Conservation (phyloP, 2,329 filamentous ascomycete species). For the Cryphonectria carpinicola region DNA sequence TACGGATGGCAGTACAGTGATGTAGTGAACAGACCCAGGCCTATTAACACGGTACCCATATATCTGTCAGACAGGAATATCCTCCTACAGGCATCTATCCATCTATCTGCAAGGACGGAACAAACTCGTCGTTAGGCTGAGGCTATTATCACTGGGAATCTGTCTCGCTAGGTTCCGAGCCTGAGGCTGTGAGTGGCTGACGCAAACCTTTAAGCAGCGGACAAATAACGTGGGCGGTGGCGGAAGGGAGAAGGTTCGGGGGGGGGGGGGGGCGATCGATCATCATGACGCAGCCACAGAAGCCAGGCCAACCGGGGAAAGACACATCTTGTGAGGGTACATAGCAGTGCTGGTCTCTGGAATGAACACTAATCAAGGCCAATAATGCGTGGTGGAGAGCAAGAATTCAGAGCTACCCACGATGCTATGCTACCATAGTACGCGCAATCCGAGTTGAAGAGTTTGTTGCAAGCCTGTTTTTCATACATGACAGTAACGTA, state of each 20-base stretch:
- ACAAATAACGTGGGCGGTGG: background rate
- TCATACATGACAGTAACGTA: no score
- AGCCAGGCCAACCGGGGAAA: background rate
- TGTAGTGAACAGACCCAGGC: background rate
- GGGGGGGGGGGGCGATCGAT: background rate
- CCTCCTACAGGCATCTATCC: background rate
- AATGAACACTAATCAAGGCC: background rate
- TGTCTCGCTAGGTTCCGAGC: background rate
- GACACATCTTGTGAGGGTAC: background rate
- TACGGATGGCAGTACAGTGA: background rate
- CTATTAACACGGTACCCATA: background rate
- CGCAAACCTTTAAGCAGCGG: background rate
- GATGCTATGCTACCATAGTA: background rate
- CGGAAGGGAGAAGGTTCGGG: no score
- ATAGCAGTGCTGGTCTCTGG: background rate
- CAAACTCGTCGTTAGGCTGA: background rate
- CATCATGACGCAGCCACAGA: conserved; percentile 4
- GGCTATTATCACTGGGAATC: background rate
- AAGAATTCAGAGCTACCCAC: background rate
- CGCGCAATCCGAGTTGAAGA: background rate
- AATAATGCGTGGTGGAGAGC: background rate
- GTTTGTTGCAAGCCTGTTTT: background rate
- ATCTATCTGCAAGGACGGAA: background rate
- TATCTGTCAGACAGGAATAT: background rate
- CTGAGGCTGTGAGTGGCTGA: background rate